A percentile compares a stretch with the other conserved stretches of the same genome.
These are phyloP conservation scores for Candida yuanshanica DNA, from an alignment of 805 yeast genomes.

Conservation along the genomic window DNA sequence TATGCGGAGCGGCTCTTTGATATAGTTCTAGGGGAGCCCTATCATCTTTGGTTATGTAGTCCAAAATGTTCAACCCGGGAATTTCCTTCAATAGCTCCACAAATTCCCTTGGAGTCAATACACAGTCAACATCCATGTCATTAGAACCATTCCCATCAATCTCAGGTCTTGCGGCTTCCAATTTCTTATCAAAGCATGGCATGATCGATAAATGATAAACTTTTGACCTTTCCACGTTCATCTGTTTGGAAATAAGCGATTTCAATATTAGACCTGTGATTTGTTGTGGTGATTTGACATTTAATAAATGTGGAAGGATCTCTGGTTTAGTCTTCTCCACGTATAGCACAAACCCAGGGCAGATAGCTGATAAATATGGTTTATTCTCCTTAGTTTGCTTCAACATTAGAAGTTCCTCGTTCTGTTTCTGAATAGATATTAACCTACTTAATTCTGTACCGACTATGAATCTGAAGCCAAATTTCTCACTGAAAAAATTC, in stretches of 20 bases:
- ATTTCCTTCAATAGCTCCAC: conserved; percentile 64
- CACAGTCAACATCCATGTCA: conserved; percentile 79
- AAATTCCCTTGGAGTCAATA: conserved; percentile 84
- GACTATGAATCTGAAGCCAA: conserved; percentile 70
- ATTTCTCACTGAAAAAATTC: conserved; percentile 48
- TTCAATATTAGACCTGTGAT: conserved; percentile 80
- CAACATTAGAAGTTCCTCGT: conserved; percentile 29
- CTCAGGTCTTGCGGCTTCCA: conserved; percentile 89
- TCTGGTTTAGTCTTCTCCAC: conserved; percentile 95
- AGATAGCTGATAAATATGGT: conserved; percentile 52
- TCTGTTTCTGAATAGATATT: conserved; percentile 49
- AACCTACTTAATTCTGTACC: conserved; percentile 83
- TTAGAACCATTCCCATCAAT: conserved; percentile 22
- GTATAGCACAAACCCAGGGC: conserved; percentile 96
- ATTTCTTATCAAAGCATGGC: conserved; percentile 97
- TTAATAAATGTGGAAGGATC: conserved; percentile 62
- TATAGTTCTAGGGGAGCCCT: conserved; percentile 22
- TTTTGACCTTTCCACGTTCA: conserved; percentile 25
- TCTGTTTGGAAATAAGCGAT: conserved; percentile 34
- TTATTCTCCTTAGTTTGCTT: conserved; percentile 2
- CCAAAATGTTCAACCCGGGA: conserved; percentile 29
- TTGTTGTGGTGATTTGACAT: conserved; percentile 87
- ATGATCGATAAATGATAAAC: conserved; percentile 81
- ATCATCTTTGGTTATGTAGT: conserved; percentile 16
- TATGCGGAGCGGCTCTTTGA: conserved; percentile 41